Evolutionary conservation across 257 asterid species (phyloP).

Genomic region (Solanum habrochaites): DNA sequence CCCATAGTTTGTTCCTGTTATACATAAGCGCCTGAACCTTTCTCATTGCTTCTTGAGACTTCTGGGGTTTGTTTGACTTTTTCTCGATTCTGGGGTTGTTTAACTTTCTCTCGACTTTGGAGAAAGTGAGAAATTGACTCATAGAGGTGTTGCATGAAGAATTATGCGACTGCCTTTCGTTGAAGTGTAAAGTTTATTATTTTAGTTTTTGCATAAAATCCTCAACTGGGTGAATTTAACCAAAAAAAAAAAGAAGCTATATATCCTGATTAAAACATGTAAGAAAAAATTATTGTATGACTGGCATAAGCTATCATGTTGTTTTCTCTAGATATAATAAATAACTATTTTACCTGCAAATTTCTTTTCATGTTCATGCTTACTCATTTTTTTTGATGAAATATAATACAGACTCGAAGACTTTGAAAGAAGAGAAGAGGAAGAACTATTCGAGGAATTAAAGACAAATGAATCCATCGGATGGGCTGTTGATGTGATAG

Average conservation of each 20-base stretch:
- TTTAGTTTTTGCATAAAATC: background rate
- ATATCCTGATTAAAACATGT: background rate
- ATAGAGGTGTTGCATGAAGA: background rate
- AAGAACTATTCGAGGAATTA: constrained; percentile 76
- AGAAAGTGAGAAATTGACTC: background rate
- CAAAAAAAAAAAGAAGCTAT: background rate
- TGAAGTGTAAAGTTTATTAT: background rate
- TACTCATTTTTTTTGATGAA: background rate
- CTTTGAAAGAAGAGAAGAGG: constrained; percentile 93
- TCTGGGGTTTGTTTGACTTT: background rate
- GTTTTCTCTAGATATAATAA: background rate
- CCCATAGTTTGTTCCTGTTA: background rate
- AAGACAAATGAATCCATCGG: constrained; percentile 75
- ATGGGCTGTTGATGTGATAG: constrained; percentile 95
- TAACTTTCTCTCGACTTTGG: background rate
- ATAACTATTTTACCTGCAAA: background rate
- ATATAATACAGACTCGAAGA: constrained; percentile 58
- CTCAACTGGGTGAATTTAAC: background rate
- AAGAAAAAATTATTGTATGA: background rate
- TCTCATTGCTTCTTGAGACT: background rate
- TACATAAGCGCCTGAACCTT: background rate
- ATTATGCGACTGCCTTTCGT: background rate
- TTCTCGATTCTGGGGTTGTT: background rate
- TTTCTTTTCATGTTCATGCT: background rate
- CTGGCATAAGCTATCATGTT: background rate